Conservation (phyloP, 352 stramenopile species). For the Globisporangium canariense region DNA sequence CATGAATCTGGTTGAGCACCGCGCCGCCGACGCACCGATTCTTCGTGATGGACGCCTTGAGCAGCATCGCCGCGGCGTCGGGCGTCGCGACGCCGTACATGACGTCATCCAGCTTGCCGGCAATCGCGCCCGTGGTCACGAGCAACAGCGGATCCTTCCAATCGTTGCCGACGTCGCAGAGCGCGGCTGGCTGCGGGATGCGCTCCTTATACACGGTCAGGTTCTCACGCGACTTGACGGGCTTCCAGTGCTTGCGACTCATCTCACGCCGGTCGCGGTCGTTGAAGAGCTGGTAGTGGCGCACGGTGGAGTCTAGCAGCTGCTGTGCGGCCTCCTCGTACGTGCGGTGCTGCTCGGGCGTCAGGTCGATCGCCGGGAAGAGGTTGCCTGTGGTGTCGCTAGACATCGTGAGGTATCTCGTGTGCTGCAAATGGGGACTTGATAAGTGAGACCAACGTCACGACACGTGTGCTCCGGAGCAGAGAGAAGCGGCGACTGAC, state of each 20-base stretch:
- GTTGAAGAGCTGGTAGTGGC: slow-evolving; percentile 18
- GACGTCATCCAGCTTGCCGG: slow-evolving; percentile 13
- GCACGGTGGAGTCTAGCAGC: slow-evolving; percentile 22
- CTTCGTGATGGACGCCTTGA: slow-evolving; percentile 9
- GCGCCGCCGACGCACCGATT: slow-evolving; percentile 15
- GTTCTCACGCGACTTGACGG: slow-evolving; percentile 27
- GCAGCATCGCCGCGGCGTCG: slow-evolving; percentile 7
- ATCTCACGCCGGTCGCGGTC: slow-evolving; percentile 21
- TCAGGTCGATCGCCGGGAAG: slow-evolving; percentile 23
- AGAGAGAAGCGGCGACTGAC: too few species aligned
- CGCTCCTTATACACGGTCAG: slow-evolving; percentile 31
- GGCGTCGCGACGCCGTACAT: slow-evolving; percentile 13
- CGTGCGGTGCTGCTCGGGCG: slow-evolving; percentile 13
- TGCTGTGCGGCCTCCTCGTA: slow-evolving; percentile 13
- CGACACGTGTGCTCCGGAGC: too few species aligned
- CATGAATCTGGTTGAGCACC: slow-evolving; percentile 28
- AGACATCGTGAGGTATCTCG: background rate
- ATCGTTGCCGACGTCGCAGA: slow-evolving; percentile 1
- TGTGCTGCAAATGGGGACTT: background rate
- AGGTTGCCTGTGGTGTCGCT: background rate
- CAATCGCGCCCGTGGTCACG: slow-evolving; percentile 8
- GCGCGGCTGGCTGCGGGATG: background rate
- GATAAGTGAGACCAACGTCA: background rate
- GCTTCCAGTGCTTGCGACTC: slow-evolving; percentile 27
- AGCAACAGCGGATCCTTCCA: slow-evolving; percentile 16